Base-by-base conservation (phyloP, 2,329 filamentous ascomycete genomes). In the Colletotrichum eleusines region DNA sequence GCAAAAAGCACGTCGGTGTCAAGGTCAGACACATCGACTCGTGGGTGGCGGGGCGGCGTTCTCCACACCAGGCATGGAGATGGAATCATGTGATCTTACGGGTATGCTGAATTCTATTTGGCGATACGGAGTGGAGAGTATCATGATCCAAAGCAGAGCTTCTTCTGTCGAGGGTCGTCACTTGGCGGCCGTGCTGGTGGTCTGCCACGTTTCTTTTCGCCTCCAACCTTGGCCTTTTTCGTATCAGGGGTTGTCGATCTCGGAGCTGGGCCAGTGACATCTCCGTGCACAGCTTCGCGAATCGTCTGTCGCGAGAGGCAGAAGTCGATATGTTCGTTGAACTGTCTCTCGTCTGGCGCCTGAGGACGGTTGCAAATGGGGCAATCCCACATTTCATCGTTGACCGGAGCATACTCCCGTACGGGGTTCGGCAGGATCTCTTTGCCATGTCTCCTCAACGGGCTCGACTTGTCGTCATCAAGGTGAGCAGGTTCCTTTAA, bases 311-410 rank as follows among this genome's bases (percentile, higher is more conserved):
- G 87, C 0, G 95, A 98, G 1, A 99, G 86, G 79, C 96, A 99
- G 11, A 92, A 88, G 78, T 99, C 96, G 62, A 99, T 94, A 77
- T 99, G 96, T 67, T 92, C 89, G 75, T 99, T 99, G 81, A 98
- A 97, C 0, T 82, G 83, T 55, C 86, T 86, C 78, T 98, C 94
- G 60, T 95, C 87, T 0, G 94, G 88, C 0, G 84, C 77, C 76
- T 98, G 95, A 0, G 93, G 91, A 20, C 91, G 85, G n/a, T 84
- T 82, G 79, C 96, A 99, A 54, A 98, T 93, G 0, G 96, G 96
- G 79, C 96, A 99, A 46, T 91, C 87, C 95, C 95, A 98, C 79
- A 84, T 86, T 57, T 89, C 84, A 63, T 87, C 81, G 63, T 82
- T 79, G 12, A 78, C 76, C 5, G 75, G 57, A 16, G 75, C 59